Base-by-base conservation (phyloP, 2,329 filamentous ascomycete species). In the Neonectria coccinea region DNA sequence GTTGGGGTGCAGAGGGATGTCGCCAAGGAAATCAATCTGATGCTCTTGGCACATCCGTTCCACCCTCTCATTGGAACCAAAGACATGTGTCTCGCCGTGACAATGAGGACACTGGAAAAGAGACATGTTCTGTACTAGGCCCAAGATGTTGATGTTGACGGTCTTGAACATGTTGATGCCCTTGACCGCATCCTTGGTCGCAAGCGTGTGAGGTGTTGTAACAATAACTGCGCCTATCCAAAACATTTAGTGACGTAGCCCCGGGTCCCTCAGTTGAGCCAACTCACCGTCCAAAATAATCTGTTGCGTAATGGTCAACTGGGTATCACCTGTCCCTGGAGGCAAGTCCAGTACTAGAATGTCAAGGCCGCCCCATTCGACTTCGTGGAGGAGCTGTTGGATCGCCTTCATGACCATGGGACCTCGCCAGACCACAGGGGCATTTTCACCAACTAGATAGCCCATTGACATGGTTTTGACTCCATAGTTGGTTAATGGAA, bases 381-480 rank as follows among this genome's bases (percentile, higher is more conserved):
- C 96, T 71, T 97, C 93, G 77, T 97, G 95, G 8, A 99, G 86
- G 5, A 99, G 88, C 76, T 99, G 96, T 71, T 97, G 94, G 68
- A 99, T 86, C 0, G 96, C 96, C 76, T 98, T 99, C 86, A 97
- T 97, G 14, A 98, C 92, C 94, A 99, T 97, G 2, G 97, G 86
- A 0, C 96, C 96, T 56, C 96, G 89, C 96, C 96, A 99, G 33
- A 96, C 94, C 16, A 99, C 91, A 0, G 94, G 93, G 5, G 92
- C 91, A 11, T 89, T 86, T 69, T 93, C 90, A 20, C 88, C 88
- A 1, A 97, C 89, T 1, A 99, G 86, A 70, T 97, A 98, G 54
- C 96, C 96, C 92, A 99, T 98, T 0, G 94, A 97, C 96, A 99
- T 99, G 59, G 94, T 97, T 80, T 97, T 97, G 61, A 99, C 87